Evolutionary conservation across 768 basidiomycete species (phyloP).

Genomic region (Bullera alba): DNA sequence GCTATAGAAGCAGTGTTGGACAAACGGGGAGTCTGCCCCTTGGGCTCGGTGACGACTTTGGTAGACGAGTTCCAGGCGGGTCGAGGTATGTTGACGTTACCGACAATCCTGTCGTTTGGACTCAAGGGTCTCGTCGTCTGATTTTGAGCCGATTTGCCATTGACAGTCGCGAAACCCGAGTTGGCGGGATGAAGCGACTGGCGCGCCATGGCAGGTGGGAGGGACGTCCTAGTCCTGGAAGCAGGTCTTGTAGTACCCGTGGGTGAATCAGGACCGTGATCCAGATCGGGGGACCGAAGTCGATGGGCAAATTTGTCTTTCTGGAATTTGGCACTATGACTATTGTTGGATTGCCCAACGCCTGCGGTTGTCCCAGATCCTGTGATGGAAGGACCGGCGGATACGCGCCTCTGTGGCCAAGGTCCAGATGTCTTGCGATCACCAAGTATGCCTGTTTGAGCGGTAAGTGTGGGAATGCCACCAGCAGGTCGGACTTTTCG

Average conservation of each 20-base stretch:
- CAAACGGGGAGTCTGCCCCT: no score
- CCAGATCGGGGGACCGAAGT: constrained; percentile 58
- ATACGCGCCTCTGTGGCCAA: neutral
- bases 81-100: neutral
- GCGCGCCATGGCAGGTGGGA: constrained; percentile 29
- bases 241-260: constrained; percentile 11
- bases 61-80: constrained; percentile 1
- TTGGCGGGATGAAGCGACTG: neutral
- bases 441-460: no score
- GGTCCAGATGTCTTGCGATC: neutral
- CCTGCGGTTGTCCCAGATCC: no score
- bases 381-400: no score
- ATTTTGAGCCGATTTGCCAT: neutral
- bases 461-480: constrained; percentile 12
- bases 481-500: no score
- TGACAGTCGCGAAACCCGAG: neutral
- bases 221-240: constrained; percentile 13
- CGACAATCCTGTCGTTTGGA: constrained; percentile 3
- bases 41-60: neutral
- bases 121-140: no score
- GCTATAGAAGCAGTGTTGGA: neutral
- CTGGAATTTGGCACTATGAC: constrained; percentile 46
- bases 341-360: no score
- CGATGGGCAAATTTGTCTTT: constrained; percentile 90
- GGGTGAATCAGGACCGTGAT: neutral